These are phyloP conservation scores for Agaricus blazei DNA, from an alignment of 768 basidiomycete genomes.

Conservation along the genomic window DNA sequence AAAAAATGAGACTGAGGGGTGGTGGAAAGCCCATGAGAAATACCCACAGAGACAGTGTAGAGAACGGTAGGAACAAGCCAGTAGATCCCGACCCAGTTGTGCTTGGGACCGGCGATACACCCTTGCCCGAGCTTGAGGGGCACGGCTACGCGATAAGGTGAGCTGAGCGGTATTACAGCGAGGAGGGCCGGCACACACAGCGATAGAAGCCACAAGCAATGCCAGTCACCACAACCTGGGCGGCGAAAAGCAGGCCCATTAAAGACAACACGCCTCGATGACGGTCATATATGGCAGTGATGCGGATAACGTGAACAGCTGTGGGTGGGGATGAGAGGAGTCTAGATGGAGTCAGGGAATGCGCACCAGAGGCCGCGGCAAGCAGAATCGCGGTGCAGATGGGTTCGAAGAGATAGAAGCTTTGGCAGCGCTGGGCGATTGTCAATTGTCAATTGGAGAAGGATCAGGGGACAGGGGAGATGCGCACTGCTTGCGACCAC, in stretches of 20 bases:
- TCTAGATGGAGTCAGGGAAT: neutral
- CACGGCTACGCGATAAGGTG: constrained; percentile 40
- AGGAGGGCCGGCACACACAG: constrained; percentile 34
- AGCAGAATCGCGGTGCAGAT: constrained; percentile 80
- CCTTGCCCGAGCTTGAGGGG: constrained; percentile 72
- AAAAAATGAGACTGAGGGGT: neutral
- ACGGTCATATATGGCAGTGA: constrained; percentile 76
- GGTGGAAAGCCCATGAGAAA: constrained; percentile 1
- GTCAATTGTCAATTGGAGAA: constrained; percentile 38
- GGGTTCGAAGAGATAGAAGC: constrained; percentile 82
- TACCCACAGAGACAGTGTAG: constrained; percentile 60
- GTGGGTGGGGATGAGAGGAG: constrained; percentile 1
- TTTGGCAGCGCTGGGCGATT: constrained; percentile 35
- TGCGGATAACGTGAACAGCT: constrained; percentile 72
- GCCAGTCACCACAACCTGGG: constrained; percentile 70
- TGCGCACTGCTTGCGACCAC: constrained; percentile 49
- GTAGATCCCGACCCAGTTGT: constrained; percentile 82
- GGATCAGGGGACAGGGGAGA: neutral
- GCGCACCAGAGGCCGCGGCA: constrained; percentile 58
- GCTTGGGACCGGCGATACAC: constrained; percentile 79
- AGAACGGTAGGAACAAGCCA: constrained; percentile 76
- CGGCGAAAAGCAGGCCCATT: constrained; percentile 55
- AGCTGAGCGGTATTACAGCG: neutral
- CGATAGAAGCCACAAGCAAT: constrained; percentile 76
- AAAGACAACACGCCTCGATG: constrained; percentile 44